Conservation (phyloP, 768 basidiomycete species). For the Pisolithus marmoratus region DNA sequence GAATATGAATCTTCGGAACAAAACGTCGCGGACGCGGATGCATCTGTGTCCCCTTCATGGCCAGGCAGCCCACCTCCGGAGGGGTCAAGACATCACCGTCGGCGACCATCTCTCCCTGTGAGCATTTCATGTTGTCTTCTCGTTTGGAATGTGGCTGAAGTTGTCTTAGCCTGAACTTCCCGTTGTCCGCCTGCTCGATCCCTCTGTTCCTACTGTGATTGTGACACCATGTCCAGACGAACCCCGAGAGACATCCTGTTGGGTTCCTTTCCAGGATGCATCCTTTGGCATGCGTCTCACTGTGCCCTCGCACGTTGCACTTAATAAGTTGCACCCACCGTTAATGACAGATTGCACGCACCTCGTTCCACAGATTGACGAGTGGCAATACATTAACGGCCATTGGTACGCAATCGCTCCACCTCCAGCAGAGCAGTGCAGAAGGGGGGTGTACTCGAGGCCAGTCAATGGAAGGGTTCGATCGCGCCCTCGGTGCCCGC, state of each 20-base stretch:
- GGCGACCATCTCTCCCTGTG: conserved; percentile 7
- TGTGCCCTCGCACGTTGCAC: conserved; percentile 42
- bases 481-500: conserved; percentile 1
- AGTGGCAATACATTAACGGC: conserved; percentile 47
- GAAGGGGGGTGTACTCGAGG: conserved; percentile 39
- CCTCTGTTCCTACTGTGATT: conserved; percentile 43
- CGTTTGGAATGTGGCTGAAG: not conserved
- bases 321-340: conserved; percentile 46
- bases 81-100: conserved; percentile 8
- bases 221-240: conserved; percentile 43
- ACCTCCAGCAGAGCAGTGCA: conserved; percentile 40
- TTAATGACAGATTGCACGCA: conserved; percentile 20
- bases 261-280: conserved; percentile 50
- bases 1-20: conserved; percentile 4
- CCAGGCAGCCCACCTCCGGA: conserved; percentile 2
- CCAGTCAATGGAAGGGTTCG: conserved; percentile 2
- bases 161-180: conserved; percentile 17
- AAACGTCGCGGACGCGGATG: not conserved
- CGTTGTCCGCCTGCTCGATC: conserved; percentile 28
- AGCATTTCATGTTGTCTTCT: not conserved
- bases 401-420: conserved; percentile 51
- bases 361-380: conserved; percentile 25
- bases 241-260: conserved; percentile 35
- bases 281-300: conserved; percentile 46
- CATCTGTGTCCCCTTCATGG: not conserved